Percentiles rank a stretch among this genome's conserved stretches.
Conservation (phyloP, 164 flowering plant genomes). For the Piper longum region DNA sequence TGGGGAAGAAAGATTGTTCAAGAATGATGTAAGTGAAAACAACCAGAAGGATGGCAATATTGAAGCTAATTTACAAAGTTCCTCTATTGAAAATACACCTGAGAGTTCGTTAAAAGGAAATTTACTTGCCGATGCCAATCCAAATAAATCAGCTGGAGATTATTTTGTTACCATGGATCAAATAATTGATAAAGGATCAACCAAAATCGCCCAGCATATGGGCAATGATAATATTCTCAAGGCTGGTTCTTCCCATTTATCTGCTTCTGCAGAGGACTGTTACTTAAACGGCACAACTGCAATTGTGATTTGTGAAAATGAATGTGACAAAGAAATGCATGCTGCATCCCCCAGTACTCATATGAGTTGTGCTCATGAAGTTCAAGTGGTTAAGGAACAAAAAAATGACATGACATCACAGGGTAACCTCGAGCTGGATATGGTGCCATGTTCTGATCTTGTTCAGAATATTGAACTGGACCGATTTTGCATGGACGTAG, state of each 20-base stretch:
- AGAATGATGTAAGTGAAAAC: conserved; percentile 2
- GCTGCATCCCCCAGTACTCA: background rate
- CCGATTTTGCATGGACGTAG: background rate
- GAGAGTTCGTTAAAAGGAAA: background rate
- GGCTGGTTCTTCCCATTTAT: background rate
- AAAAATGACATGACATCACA: background rate
- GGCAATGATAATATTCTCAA: background rate
- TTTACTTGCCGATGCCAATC: background rate
- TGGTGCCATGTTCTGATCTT: background rate
- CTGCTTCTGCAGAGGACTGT: background rate
- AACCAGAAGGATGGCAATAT: background rate
- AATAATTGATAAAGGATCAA: background rate
- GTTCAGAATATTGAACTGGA: background rate
- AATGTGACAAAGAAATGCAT: background rate
- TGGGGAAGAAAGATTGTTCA: conserved; percentile 1
- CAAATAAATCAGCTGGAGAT: background rate
- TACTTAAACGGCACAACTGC: background rate
- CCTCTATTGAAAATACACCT: background rate
- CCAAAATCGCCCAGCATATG: background rate
- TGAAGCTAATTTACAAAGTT: background rate
- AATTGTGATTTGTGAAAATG: background rate
- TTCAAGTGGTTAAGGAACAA: background rate
- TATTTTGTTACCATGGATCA: background rate
- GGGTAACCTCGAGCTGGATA: background rate
- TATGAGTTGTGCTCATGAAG: background rate